A percentile compares a stretch with the other conserved stretches of the same genome.
These are phyloP conservation scores for Paspalum vaginatum DNA, from an alignment of 176 grass and related monocot genomes.

Conservation along the genomic window DNA sequence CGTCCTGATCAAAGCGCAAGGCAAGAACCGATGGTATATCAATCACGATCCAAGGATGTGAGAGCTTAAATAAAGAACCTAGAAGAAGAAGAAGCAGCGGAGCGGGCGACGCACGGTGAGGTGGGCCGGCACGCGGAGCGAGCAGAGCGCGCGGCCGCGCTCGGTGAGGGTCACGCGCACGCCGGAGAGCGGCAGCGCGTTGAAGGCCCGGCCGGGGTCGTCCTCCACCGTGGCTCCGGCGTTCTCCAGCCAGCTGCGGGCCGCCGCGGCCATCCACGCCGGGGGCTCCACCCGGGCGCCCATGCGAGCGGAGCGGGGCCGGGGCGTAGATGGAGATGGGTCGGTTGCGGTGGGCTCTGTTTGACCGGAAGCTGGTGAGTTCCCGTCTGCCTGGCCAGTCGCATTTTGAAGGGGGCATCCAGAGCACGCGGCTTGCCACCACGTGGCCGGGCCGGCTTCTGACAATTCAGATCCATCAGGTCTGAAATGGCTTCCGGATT, in stretches of 20 bases:
- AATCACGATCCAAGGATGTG: neutral
- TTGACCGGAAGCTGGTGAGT: too few relatives aligned
- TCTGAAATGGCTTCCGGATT: too few relatives aligned
- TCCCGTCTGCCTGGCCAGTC: too few relatives aligned
- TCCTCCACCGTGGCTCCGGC: neutral
- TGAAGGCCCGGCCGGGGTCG: constrained; percentile 49
- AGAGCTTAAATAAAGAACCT: neutral
- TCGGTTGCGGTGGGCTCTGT: neutral
- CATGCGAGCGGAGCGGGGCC: constrained; percentile 3
- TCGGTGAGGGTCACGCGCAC: constrained; percentile 49
- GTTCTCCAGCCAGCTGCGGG: constrained; percentile 53
- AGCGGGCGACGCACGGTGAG: constrained; percentile 55
- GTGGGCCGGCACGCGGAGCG: constrained; percentile 62
- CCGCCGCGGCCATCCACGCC: too few relatives aligned
- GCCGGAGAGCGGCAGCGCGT: constrained; percentile 59
- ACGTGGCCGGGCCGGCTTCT: too few relatives aligned
- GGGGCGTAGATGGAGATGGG: too few relatives aligned
- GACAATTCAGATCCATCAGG: too few relatives aligned
- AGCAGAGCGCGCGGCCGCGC: constrained; percentile 51
- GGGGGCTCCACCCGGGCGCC: constrained; percentile 24
- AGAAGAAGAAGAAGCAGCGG: neutral
- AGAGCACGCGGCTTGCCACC: too few relatives aligned
- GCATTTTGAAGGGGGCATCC: too few relatives aligned
- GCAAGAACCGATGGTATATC: neutral
- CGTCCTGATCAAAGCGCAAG: constrained; percentile 44